Conservation (phyloP, 148 eudicot genomes). For the Dianthus caryophyllus region DNA sequence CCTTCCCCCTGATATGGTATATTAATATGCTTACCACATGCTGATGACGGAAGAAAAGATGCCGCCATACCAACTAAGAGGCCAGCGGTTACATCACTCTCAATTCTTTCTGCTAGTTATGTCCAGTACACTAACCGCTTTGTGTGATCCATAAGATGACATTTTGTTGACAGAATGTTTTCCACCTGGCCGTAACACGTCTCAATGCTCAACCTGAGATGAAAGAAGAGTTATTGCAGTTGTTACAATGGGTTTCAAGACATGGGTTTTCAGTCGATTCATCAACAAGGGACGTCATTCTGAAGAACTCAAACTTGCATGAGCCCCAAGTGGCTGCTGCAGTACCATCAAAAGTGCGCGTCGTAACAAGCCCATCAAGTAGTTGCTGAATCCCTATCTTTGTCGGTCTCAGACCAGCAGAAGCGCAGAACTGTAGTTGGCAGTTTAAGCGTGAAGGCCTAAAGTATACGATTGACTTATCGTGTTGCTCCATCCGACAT, state of each 20-base stretch:
- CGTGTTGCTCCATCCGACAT: no score
- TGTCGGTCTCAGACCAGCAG: no score
- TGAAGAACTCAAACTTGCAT: conserved; percentile 46
- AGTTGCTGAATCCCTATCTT: not conserved
- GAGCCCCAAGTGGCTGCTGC: conserved; percentile 49
- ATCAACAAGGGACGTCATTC: conserved; percentile 55
- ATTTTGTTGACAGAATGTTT: conserved; percentile 37
- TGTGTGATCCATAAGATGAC: not conserved
- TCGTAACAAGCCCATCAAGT: conserved; percentile 6
- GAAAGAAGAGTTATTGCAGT: conserved; percentile 60
- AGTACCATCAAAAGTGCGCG: conserved; percentile 46
- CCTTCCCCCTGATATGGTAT: no score
- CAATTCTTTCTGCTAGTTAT: not conserved
- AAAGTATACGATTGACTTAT: no score
- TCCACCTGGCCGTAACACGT: conserved; percentile 54
- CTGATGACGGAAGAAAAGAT: no score
- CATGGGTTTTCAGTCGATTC: conserved; percentile 60
- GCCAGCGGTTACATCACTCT: not conserved
- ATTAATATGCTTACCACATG: no score
- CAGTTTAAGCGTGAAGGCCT: no score
- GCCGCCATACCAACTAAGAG: not conserved
- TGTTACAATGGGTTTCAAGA: conserved; percentile 76
- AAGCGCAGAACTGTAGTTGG: no score
- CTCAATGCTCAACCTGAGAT: conserved; percentile 62
- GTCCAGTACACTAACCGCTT: not conserved